Percentiles rank a stretch among this genome's conserved stretches.
Evolutionary conservation across 2,329 filamentous ascomycete genomes (phyloP).

Genomic region (Pezicula radicicola): DNA sequence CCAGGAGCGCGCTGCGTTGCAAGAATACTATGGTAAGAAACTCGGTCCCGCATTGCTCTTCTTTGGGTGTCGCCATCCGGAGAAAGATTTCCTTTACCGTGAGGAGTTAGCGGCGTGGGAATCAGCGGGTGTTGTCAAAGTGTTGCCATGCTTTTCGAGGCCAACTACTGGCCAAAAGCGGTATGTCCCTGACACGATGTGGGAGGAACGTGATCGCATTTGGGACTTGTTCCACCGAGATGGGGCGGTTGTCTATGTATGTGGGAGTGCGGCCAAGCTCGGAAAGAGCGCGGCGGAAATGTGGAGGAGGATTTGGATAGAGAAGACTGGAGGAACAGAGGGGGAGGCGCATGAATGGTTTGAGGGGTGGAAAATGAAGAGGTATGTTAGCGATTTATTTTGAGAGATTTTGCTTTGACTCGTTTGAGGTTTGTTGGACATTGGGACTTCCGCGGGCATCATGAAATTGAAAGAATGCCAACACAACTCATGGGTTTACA

Average conservation of each 20-base stretch:
- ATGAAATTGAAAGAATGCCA: too few relatives aligned
- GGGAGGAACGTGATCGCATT: neutral
- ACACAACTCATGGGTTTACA: too few relatives aligned
- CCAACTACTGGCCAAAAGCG: neutral
- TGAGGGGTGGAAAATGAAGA: too few relatives aligned
- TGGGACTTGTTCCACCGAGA: too few relatives aligned
- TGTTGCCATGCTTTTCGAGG: neutral
- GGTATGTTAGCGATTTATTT: too few relatives aligned
- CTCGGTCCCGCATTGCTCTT: neutral
- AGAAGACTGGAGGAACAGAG: too few relatives aligned
- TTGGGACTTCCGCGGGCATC: too few relatives aligned
- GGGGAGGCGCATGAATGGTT: too few relatives aligned
- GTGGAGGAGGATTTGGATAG: too few relatives aligned
- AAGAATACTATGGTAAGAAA: neutral
- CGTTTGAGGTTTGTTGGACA: too few relatives aligned
- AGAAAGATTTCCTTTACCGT: neutral
- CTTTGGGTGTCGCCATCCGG: neutral
- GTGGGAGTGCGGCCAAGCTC: neutral
- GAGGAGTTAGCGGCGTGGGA: neutral
- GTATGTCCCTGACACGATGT: neutral
- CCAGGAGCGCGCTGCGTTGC: conserved; percentile 24
- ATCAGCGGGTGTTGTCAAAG: neutral
- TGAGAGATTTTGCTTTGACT: too few relatives aligned
- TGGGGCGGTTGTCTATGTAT: neutral
- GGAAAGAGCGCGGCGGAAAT: too few relatives aligned